phyloP scores from a whole-genome alignment of 1,139 yeast species.

The Nakaseomyces nivariensis region DNA sequence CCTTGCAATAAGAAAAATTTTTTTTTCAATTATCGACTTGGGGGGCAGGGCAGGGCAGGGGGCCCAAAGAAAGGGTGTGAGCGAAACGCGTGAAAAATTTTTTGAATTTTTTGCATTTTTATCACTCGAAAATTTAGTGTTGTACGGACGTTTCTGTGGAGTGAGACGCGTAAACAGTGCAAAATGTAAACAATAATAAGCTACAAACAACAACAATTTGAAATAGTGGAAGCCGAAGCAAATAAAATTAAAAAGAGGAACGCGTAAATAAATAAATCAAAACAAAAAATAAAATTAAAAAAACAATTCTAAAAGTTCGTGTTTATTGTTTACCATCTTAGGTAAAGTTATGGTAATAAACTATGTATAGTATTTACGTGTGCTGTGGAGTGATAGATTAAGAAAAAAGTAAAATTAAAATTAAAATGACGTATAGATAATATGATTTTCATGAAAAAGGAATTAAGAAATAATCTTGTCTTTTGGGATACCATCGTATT shows the following conservation, averaged over 20 bases:
- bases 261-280: background rate
- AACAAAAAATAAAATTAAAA: no score
- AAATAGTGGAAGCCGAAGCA: constrained; percentile 1
- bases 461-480: constrained; percentile 19
- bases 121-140: background rate
- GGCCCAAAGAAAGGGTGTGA: background rate
- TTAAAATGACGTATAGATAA: no score
- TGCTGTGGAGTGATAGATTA: no score
- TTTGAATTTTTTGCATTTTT: background rate
- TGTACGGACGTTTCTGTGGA: background rate
- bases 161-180: background rate
- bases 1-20: no score
- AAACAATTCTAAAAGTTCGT: background rate
- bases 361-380: no score
- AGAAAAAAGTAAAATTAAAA: no score
- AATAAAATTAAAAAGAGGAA: background rate
- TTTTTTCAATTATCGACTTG: no score
- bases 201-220: no score
- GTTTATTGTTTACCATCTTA: background rate
- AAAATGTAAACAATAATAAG: constrained; percentile 4
- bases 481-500: constrained; percentile 85
- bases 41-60: no score
- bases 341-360: background rate
- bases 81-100: background rate
- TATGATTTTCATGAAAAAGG: no score